A percentile compares a stretch with the other conserved stretches of the same genome.
Evolutionary conservation across 768 basidiomycete genomes (phyloP).

Genomic region (Psilocybe sp.): DNA sequence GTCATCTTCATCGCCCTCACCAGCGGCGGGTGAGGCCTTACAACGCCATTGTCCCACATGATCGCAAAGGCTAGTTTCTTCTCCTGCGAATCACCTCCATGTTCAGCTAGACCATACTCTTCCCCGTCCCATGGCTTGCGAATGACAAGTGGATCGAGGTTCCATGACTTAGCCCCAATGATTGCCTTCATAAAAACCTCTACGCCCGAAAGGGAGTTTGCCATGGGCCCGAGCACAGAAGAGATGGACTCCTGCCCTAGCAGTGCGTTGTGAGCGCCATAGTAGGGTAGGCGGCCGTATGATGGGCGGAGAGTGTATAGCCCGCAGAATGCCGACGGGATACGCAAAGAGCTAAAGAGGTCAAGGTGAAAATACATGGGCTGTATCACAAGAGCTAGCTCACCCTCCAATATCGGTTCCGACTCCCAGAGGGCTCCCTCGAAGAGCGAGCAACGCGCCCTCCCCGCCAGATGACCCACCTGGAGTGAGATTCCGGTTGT

Average conservation of each 20-base stretch:
- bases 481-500: conserved; percentile 50
- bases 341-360: conserved; percentile 46
- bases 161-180: conserved; percentile 51
- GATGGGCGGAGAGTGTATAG: conserved; percentile 60
- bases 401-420: conserved; percentile 66
- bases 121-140: conserved; percentile 45
- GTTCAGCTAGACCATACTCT: conserved; percentile 42
- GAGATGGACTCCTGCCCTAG: conserved; percentile 56
- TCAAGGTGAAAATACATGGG: not conserved
- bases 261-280: conserved; percentile 46
- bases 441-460: conserved; percentile 58
- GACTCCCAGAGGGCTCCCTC: conserved; percentile 57
- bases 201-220: conserved; percentile 47
- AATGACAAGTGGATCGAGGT: conserved; percentile 46
- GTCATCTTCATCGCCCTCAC: conserved; percentile 47
- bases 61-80: conserved; percentile 44
- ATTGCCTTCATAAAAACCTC: conserved; percentile 53
- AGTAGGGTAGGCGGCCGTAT: conserved; percentile 53
- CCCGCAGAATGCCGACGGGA: conserved; percentile 55
- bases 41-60: conserved; percentile 47
- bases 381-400: conserved; percentile 5
- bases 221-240: conserved; percentile 58
- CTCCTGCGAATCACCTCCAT: conserved; percentile 34
- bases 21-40: conserved; percentile 50
- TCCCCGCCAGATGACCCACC: conserved; percentile 73